These are phyloP conservation scores for Neofusicoccum kwambonambiense DNA, from an alignment of 2,329 filamentous ascomycete species.

Conservation along the genomic window DNA sequence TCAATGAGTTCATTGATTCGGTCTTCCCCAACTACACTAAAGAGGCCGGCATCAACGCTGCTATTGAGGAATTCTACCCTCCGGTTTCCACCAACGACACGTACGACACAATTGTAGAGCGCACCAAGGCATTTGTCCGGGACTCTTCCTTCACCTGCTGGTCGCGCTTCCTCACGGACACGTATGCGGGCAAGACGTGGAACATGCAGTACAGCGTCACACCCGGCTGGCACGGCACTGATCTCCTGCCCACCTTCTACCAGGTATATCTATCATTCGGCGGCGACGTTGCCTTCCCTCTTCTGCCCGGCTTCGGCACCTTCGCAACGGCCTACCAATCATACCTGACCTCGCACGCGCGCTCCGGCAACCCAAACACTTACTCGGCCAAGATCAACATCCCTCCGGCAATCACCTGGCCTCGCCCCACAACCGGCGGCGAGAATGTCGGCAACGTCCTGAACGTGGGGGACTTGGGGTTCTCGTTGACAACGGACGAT, in stretches of 20 bases:
- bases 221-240: slow-evolving; percentile 17
- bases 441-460: slow-evolving; percentile 7
- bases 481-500: background rate
- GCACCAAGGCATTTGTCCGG: slow-evolving; percentile 12
- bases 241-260: slow-evolving; percentile 17
- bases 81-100: slow-evolving; percentile 8
- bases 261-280: slow-evolving; percentile 8
- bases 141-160: slow-evolving; percentile 15
- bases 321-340: slow-evolving; percentile 6
- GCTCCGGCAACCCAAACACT: slow-evolving; percentile 11
- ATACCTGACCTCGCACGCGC: slow-evolving; percentile 17
- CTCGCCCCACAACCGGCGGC: background rate
- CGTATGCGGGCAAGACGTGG: slow-evolving; percentile 9
- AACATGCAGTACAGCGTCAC: slow-evolving; percentile 16
- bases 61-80: slow-evolving; percentile 1
- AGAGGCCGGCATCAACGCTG: slow-evolving; percentile 10
- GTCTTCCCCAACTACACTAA: slow-evolving; percentile 7
- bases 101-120: background rate
- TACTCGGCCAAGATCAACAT: background rate
- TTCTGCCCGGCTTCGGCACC: slow-evolving; percentile 2
- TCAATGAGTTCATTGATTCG: background rate
- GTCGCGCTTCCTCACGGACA: slow-evolving; percentile 12
- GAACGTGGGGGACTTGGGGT: slow-evolving; percentile 4
- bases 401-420: slow-evolving; percentile 8
- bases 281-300: background rate